Conservation (phyloP, 208 protist species). For the Crithidia brevicula region DNA sequence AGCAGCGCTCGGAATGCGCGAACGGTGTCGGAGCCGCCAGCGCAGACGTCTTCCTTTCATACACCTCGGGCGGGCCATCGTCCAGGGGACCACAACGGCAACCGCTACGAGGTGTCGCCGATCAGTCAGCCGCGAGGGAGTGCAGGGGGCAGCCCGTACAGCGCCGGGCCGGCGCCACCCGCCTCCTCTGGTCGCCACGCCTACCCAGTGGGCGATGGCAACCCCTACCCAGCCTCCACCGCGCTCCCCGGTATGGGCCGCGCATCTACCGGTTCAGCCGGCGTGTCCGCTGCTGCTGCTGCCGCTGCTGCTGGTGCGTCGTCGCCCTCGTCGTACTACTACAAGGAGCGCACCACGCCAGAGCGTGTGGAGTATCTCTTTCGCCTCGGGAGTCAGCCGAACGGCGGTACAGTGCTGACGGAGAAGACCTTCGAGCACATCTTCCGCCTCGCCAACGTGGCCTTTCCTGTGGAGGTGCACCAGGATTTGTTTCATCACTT, state of each 20-base stretch:
- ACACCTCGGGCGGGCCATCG: conserved; percentile 8
- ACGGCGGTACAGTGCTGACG: conserved; percentile 15
- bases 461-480: conserved; percentile 58
- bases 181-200: background rate
- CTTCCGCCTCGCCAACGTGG: conserved; percentile 57
- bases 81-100: conserved; percentile 6
- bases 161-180: background rate
- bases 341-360: conserved; percentile 53
- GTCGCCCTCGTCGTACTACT: conserved; percentile 34
- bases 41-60: conserved; percentile 17
- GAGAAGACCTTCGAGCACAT: conserved; percentile 56
- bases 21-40: background rate
- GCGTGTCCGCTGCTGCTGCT: background rate
- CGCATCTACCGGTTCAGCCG: background rate
- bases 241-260: conserved; percentile 1
- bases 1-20: background rate
- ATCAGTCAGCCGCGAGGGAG: conserved; percentile 14
- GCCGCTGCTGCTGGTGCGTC: background rate
- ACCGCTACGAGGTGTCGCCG: conserved; percentile 12
- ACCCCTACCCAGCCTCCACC: conserved; percentile 19
- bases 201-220: background rate
- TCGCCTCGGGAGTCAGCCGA: conserved; percentile 28
- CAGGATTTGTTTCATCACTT: conserved; percentile 69
- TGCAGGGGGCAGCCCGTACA: conserved; percentile 19
- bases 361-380: conserved; percentile 74